Evolutionary conservation across 345 rosid genomes (phyloP), one percentile per base, ranked within the genome.

Genomic region (Eucalyptus rudis): DNA sequence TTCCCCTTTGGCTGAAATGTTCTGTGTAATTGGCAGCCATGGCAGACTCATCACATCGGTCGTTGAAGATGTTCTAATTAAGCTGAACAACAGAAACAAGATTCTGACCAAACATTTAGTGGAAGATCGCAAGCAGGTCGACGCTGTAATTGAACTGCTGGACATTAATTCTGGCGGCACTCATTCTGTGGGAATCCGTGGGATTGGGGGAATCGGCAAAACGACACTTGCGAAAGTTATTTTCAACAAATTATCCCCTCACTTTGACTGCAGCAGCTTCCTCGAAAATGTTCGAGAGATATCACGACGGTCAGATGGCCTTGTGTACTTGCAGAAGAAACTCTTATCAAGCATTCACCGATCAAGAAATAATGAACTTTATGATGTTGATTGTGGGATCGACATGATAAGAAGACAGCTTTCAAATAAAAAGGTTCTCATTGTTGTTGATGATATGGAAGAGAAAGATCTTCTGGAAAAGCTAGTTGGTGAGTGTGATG

Each of bases 251-350:
- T 19, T 89, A 25, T 68, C 17, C 33, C 20, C 56, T 10, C 20
- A 20, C n/a, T 92, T 88, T 88, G 90, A 89, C 13, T 22, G 86
- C 33, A 51, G 91, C 66, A 79, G 93, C 90, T 92, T 92, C 87
- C 87, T 90, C 13, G 59, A 54, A 27, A 86, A 90, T 50, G 88
- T 91, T 44, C 68, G 89, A n/a, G 88, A 89, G 10, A 31, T 44
- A 9, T 45, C 83, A 5, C 36, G 8, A 43, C 84, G 52, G 68
- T 59, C 68, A 25, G 51, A 76, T 7, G 90, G 92, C 33, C 68
- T 90, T 29, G 13, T 49, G 16, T 44, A 87, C 31, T 86, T 91
- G 71, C 91, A 89, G 33, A 85, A 62, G 84, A 54, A 90, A 51
- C 89, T 91, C 36, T 68, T 90, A 15, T 43, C 71, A 2, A 88